Evolutionary conservation across 108 stramenopile genomes (phyloP).

Genomic region (Epipyxis sp.): DNA sequence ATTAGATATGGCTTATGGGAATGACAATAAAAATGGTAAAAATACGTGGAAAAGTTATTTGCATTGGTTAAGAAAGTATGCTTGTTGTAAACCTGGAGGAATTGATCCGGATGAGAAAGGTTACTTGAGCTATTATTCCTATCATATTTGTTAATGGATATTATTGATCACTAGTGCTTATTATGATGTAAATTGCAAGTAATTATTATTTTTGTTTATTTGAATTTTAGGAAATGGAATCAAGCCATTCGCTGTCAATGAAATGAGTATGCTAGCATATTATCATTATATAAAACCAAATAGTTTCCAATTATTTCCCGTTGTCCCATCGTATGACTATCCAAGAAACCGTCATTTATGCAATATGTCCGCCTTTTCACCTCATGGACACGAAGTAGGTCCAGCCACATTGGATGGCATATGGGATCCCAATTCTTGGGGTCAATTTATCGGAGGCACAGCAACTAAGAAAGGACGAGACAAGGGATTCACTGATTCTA

Average conservation of each 20-base stretch:
- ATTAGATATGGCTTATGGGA: not conserved
- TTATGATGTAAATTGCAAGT: too few species aligned
- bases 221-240: conserved; percentile 12
- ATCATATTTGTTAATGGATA: too few species aligned
- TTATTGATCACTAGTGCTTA: too few species aligned
- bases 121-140: too few species aligned
- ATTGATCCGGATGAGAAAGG: not conserved
- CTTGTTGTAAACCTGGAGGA: conserved; percentile 7
- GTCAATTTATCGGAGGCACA: conserved; percentile 24
- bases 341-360: not conserved
- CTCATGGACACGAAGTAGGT: not conserved
- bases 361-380: not conserved
- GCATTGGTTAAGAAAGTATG: not conserved
- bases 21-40: not conserved
- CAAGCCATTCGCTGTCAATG: conserved; percentile 20
- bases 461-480: conserved; percentile 12
- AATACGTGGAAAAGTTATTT: not conserved
- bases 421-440: conserved; percentile 27
- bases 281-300: not conserved
- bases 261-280: conserved; percentile 31
- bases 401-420: not conserved
- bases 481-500: conserved; percentile 17
- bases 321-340: not conserved
- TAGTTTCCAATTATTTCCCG: not conserved
- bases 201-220: too few species aligned